A percentile compares a stretch with the other conserved stretches of the same genome.
These are phyloP conservation scores for Rhytidiadelphus loreus DNA, from an alignment of 225 moss, liverwort and hornwort genomes.

Conservation along the genomic window DNA sequence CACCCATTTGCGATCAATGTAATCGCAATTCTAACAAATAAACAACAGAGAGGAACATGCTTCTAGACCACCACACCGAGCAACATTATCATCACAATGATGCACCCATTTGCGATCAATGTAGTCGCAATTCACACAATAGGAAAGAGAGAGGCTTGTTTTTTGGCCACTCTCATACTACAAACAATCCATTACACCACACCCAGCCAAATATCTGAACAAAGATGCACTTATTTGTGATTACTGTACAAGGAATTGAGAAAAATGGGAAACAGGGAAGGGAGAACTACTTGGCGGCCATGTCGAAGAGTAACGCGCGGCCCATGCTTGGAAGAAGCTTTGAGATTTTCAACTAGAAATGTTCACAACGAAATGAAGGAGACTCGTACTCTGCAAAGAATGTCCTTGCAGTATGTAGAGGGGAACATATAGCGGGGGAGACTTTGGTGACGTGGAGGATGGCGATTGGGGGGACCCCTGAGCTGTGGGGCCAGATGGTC, in stretches of 20 bases:
- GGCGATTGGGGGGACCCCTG: neutral
- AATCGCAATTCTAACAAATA: neutral
- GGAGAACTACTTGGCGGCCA: neutral
- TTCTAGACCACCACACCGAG: too few species aligned
- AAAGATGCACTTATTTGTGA: neutral
- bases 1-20: neutral
- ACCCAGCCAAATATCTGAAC: neutral
- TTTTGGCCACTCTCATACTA: too few species aligned
- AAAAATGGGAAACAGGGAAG: neutral
- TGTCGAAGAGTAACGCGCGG: conserved; percentile 1
- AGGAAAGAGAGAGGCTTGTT: neutral
- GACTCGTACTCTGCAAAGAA: too few species aligned
- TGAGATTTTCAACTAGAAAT: neutral
- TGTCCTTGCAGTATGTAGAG: neutral
- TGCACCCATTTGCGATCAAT: neutral
- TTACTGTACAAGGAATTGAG: neutral
- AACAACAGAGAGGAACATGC: neutral
- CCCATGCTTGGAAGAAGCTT: neutral
- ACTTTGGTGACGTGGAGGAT: neutral
- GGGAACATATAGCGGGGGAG: neutral
- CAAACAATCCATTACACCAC: too few species aligned
- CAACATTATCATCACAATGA: neutral
- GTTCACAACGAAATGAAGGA: neutral
- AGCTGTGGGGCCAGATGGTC: neutral
- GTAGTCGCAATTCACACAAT: neutral